phyloP scores from a whole-genome alignment of 2,329 filamentous ascomycete genomes.

The Trichoderma cornu-damae region DNA sequence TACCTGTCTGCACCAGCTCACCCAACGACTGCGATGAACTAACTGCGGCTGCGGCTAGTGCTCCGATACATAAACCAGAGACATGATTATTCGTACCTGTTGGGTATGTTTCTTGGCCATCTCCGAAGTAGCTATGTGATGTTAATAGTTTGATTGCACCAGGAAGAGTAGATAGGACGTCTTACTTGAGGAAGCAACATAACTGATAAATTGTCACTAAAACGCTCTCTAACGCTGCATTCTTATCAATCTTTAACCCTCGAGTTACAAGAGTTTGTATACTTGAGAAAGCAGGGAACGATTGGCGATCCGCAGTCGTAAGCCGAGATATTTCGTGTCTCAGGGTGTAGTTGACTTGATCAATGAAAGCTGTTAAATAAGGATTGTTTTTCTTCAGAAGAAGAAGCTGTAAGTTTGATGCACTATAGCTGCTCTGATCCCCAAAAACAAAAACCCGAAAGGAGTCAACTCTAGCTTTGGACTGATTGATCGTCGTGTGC shows the following conservation, averaged over 20 bases:
- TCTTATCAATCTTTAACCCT: not conserved
- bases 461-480: not conserved
- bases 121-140: slow-evolving; percentile 7
- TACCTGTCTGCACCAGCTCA: slow-evolving; percentile 8
- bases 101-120: slow-evolving; percentile 3
- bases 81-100: not conserved
- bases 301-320: slow-evolving; percentile 3
- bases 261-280: slow-evolving; percentile 15
- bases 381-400: slow-evolving; percentile 8
- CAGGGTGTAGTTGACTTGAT: slow-evolving; percentile 6
- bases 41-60: slow-evolving; percentile 15
- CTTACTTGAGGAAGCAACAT: slow-evolving; percentile 12
- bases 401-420: slow-evolving; percentile 3
- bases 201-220: slow-evolving; percentile 14
- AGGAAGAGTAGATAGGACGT: not conserved
- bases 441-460: slow-evolving; percentile 10
- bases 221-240: slow-evolving; percentile 12
- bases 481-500: not conserved
- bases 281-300: slow-evolving; percentile 12
- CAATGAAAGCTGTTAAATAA: slow-evolving; percentile 11
- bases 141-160: not conserved
- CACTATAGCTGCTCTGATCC: slow-evolving; percentile 8
- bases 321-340: slow-evolving; percentile 9
- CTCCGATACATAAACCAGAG: slow-evolving; percentile 13
- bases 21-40: slow-evolving; percentile 11